phyloP scores from a whole-genome alignment of 1,139 yeast genomes.

The Suhomyces guaymorum region DNA sequence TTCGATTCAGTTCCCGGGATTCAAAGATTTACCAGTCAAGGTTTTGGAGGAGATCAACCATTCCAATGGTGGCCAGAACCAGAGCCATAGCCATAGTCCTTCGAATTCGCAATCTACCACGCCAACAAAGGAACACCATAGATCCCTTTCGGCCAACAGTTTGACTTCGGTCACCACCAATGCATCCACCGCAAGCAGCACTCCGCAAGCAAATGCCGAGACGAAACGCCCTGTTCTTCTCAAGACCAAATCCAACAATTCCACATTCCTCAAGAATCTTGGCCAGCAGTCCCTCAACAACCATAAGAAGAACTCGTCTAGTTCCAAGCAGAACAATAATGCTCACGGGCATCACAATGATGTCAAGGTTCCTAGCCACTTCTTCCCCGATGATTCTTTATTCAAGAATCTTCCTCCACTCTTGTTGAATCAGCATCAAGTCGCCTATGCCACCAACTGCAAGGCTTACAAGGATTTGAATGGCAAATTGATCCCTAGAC shows the following conservation, averaged over 20 bases:
- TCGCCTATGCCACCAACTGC: slow-evolving; percentile 27
- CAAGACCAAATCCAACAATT: slow-evolving; percentile 34
- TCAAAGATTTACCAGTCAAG: slow-evolving; percentile 35
- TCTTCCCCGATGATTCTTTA: slow-evolving; percentile 41
- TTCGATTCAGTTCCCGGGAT: slow-evolving; percentile 59
- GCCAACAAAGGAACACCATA: slow-evolving; percentile 16
- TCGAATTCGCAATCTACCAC: slow-evolving; percentile 11
- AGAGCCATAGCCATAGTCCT: too few species aligned
- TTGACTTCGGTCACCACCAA: slow-evolving; percentile 5
- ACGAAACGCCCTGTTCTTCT: slow-evolving; percentile 32
- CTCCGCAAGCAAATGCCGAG: slow-evolving; percentile 7
- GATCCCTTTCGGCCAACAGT: slow-evolving; percentile 6
- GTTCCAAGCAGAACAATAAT: slow-evolving; percentile 3
- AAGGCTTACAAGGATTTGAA: slow-evolving; percentile 38
- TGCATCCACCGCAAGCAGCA: slow-evolving; percentile 1
- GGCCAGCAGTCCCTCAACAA: not conserved
- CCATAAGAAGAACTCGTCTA: slow-evolving; percentile 2
- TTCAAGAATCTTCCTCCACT: slow-evolving; percentile 38
- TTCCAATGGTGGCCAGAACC: not conserved
- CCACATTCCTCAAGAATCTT: slow-evolving; percentile 20
- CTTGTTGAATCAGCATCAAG: slow-evolving; percentile 40
- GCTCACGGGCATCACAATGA: slow-evolving; percentile 21
- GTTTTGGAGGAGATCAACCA: slow-evolving; percentile 13
- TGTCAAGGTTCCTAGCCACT: slow-evolving; percentile 45
- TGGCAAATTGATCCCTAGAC: slow-evolving; percentile 38